These are phyloP conservation scores for Asterophora parasitica DNA, from an alignment of 768 basidiomycete genomes.

Conservation along the genomic window DNA sequence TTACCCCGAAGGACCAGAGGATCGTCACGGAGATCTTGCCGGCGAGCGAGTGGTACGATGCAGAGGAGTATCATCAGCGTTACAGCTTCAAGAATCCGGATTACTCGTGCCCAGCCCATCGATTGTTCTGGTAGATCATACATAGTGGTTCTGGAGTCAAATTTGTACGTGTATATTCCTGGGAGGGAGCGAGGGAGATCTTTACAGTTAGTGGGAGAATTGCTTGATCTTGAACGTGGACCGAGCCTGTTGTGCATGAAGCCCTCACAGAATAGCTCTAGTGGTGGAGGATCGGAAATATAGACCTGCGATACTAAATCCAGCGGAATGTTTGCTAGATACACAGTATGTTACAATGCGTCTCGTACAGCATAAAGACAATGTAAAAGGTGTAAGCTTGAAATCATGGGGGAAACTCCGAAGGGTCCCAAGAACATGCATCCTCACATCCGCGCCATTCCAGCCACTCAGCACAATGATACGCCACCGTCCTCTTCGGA, in stretches of 20 bases:
- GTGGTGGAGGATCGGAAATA: too few species aligned
- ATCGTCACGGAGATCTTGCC: conserved; percentile 76
- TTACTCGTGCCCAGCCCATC: conserved; percentile 90
- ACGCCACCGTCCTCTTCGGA: conserved; percentile 47
- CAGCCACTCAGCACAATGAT: conserved; percentile 56
- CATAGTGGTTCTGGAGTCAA: too few species aligned
- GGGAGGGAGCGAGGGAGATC: too few species aligned
- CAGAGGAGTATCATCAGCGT: conserved; percentile 80
- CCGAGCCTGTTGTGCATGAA: too few species aligned
- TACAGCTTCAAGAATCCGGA: conserved; percentile 79
- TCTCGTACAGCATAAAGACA: too few species aligned
- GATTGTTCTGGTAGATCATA: conserved; percentile 74
- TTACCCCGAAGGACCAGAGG: conserved; percentile 61
- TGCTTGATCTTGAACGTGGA: too few species aligned
- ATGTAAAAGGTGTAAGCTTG: conserved; percentile 28
- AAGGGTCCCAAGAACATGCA: conserved; percentile 28
- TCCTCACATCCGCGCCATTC: conserved; percentile 63
- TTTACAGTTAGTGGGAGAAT: too few species aligned
- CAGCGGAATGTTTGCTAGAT: too few species aligned
- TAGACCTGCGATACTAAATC: too few species aligned
- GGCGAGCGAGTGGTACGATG: conserved; percentile 76
- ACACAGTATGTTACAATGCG: too few species aligned
- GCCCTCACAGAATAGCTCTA: too few species aligned
- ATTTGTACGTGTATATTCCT: too few species aligned
- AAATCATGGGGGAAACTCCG: conserved; percentile 14